Evolutionary conservation across 2,329 filamentous ascomycete genomes (phyloP), one percentile per base, ranked within the genome.

Genomic region (Botryosphaeria agaves): DNA sequence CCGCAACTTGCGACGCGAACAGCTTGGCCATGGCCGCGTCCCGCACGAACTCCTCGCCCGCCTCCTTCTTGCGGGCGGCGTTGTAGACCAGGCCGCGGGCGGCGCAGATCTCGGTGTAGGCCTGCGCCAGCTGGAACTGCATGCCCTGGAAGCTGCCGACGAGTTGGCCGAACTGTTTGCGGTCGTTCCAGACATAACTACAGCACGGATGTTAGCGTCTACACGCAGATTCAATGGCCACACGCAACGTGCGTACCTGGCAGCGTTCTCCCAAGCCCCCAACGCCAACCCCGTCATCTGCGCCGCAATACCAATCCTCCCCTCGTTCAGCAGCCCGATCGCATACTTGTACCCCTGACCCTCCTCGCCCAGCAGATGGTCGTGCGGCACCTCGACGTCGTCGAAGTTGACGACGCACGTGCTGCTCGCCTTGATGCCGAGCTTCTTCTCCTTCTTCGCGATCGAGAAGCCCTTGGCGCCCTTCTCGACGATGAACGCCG

Each of bases 361-460:
- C 47, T 80, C 73, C 55, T 85, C 69, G 38, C 89, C 89, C 1
- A 98, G 69, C 11, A 98, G 61, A 55, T 93, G 91, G 48, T 76
- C 80, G 55, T 75, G 76, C 37, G 89, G 84, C 23, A 98, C 69
- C 48, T 87, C 72, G 31, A 95, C 84, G 47, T 98, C 89, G 57
- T 98, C 89, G 45, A 98, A 92, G 66, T 82, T 95, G 54, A 98
- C 67, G 38, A 94, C 87, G 57, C 89, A 98, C 18, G 89, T 98
- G 61, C 81, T 91, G 60, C 81, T 91, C 32, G 89, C 89, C 49
- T 72, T 77, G 61, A 98, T 98, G 35, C 89, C 89, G 29, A 98
- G 75, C 66, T 98, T 98, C 77, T 95, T 95, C 67, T 98, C 89
- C 66, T 98, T 98, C 72, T 98, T 98, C 24, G 89, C 84, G 47